phyloP scores from a whole-genome alignment of 1,284 basidiomycete species.

The Neonothopanus nambi region DNA sequence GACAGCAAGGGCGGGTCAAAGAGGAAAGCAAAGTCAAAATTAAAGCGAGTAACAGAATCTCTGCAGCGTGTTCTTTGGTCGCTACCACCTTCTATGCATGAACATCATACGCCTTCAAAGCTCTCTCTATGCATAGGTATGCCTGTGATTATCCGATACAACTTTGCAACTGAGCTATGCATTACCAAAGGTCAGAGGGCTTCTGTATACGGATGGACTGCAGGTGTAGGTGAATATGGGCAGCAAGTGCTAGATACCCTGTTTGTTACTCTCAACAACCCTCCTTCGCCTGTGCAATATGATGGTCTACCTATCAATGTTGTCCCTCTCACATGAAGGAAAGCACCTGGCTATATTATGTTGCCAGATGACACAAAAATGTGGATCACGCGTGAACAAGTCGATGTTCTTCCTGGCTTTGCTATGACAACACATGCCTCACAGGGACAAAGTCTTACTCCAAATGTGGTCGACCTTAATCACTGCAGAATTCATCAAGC shows the following conservation, averaged over 20 bases:
- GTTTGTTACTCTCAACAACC: slow-evolving; percentile 31
- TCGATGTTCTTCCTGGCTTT: slow-evolving; percentile 38
- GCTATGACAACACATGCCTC: slow-evolving; percentile 42
- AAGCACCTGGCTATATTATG: slow-evolving; percentile 19
- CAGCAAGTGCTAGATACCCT: slow-evolving; percentile 4
- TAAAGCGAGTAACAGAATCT: neutral
- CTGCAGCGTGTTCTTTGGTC: slow-evolving; percentile 31
- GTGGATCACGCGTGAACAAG: slow-evolving; percentile 29
- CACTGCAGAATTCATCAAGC: slow-evolving; percentile 30
- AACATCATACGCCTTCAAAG: slow-evolving; percentile 27
- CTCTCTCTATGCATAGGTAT: slow-evolving; percentile 37
- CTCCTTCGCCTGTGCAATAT: slow-evolving; percentile 30
- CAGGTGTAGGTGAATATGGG: slow-evolving; percentile 11
- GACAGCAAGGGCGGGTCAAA: neutral
- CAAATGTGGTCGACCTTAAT: slow-evolving; percentile 34
- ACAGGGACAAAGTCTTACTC: slow-evolving; percentile 36
- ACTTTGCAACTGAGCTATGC: slow-evolving; percentile 37
- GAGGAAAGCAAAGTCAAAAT: neutral
- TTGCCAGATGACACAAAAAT: slow-evolving; percentile 30
- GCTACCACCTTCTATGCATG: slow-evolving; percentile 21
- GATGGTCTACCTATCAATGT: slow-evolving; percentile 37
- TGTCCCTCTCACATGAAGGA: slow-evolving; percentile 30
- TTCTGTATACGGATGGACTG: slow-evolving; percentile 33
- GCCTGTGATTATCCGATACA: slow-evolving; percentile 39
- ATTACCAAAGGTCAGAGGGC: slow-evolving; percentile 44